Evolutionary conservation across 768 basidiomycete species (phyloP).

Genomic region (Coprinopsis strossmayeri): DNA sequence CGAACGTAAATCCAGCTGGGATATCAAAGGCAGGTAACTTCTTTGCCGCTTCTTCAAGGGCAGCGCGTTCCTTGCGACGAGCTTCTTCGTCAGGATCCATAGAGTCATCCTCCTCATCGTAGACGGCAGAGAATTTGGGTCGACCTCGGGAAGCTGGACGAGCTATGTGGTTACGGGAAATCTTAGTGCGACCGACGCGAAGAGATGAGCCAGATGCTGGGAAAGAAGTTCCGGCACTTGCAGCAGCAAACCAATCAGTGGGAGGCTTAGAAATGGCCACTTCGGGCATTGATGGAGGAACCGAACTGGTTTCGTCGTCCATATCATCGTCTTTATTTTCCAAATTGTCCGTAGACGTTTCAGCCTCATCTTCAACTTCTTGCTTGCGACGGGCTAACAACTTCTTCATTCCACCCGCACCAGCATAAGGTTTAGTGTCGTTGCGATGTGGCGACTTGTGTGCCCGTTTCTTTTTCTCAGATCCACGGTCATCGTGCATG

Average conservation of each 20-base stretch:
- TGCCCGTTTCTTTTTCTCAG: conserved; percentile 30
- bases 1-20: conserved; percentile 61
- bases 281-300: conserved; percentile 10
- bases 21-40: conserved; percentile 52
- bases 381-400: conserved; percentile 55
- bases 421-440: conserved; percentile 71
- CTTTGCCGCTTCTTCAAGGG: conserved; percentile 49
- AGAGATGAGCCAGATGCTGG: conserved; percentile 41
- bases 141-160: conserved; percentile 40
- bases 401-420: conserved; percentile 75
- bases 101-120: conserved; percentile 44
- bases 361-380: conserved; percentile 46
- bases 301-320: conserved; percentile 17
- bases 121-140: conserved; percentile 63
- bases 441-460: conserved; percentile 37
- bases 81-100: conserved; percentile 35
- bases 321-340: conserved; percentile 20
- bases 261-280: conserved; percentile 3
- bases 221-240: conserved; percentile 20
- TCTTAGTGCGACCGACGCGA: conserved; percentile 59
- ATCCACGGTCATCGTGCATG: conserved; percentile 55
- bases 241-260: conserved; percentile 25
- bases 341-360: no score
- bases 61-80: conserved; percentile 35
- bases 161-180: conserved; percentile 51